These are phyloP conservation scores for Rutidosis leptorrhynchoides DNA, from an alignment of 129 eudicot genomes.

Conservation along the genomic window DNA sequence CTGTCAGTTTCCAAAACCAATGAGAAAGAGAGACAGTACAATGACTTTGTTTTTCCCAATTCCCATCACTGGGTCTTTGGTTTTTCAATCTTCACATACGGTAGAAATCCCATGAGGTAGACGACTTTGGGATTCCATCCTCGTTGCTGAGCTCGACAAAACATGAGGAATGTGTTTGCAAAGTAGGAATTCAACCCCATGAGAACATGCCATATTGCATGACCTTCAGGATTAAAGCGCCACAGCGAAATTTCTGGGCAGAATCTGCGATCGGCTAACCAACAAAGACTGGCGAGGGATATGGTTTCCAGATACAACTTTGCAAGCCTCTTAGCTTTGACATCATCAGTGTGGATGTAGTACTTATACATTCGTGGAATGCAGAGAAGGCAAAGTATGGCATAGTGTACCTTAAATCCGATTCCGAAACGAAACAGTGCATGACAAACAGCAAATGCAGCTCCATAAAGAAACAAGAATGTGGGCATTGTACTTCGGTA, in stretches of 20 bases:
- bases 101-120: constrained; percentile 55
- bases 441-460: constrained; percentile 42
- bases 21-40: too few relatives aligned
- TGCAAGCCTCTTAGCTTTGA: constrained; percentile 62
- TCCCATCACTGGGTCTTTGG: constrained; percentile 52
- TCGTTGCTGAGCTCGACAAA: constrained; percentile 77
- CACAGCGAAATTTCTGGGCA: constrained; percentile 57
- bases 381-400: constrained; percentile 40
- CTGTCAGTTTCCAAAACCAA: too few relatives aligned
- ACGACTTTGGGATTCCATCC: constrained; percentile 68
- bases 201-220: constrained; percentile 78
- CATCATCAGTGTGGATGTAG: constrained; percentile 45
- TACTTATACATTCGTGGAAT: constrained; percentile 53
- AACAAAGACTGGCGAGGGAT: constrained; percentile 50
- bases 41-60: too few relatives aligned
- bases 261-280: constrained; percentile 64
- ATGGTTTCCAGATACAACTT: constrained; percentile 56
- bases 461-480: constrained; percentile 51
- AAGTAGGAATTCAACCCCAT: constrained; percentile 81
- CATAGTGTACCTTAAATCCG: constrained; percentile 46
- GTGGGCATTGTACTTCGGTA: constrained; percentile 46
- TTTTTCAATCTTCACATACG: constrained; percentile 73
- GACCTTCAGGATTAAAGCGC: constrained; percentile 88
- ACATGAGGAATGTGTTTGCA: constrained; percentile 84
- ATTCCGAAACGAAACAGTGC: constrained; percentile 35